A percentile compares a stretch with the other conserved stretches of the same genome.
These are phyloP conservation scores for Pleodorina starrii DNA, from an alignment of 139 green algal genomes.

Conservation along the genomic window DNA sequence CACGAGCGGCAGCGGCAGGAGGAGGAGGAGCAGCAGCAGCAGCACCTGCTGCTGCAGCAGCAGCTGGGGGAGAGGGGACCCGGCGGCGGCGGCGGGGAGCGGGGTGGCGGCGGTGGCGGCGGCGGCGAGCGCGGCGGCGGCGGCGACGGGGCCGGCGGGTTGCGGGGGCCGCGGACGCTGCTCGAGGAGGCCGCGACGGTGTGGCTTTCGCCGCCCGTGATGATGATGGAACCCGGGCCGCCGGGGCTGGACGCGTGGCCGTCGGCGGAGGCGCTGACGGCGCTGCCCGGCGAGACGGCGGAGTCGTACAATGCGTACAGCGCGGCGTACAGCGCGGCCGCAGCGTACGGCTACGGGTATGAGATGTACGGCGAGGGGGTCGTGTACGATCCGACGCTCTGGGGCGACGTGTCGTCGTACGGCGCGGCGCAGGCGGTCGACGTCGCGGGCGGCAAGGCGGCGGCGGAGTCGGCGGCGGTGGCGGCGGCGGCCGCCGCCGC, in stretches of 20 bases:
- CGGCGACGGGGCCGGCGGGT: neutral
- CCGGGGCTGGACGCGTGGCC: constrained; percentile 7
- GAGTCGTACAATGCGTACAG: constrained; percentile 23
- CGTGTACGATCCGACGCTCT: constrained; percentile 14
- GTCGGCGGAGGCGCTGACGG: neutral
- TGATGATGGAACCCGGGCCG: constrained; percentile 6
- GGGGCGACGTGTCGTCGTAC: constrained; percentile 1
- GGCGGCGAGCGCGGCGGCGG: neutral
- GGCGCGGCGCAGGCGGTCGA: neutral
- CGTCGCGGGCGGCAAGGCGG: neutral
- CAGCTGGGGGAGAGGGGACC: neutral
- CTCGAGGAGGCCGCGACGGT: constrained; percentile 2
- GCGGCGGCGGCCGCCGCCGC: constrained; percentile 21
- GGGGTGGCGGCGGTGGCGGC: neutral
- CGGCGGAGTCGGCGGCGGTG: neutral
- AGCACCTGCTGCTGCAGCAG: neutral
- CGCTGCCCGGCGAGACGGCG: constrained; percentile 17
- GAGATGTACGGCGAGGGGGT: constrained; percentile 33
- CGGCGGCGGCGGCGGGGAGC: neutral
- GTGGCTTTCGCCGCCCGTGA: constrained; percentile 29
- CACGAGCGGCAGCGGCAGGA: neutral
- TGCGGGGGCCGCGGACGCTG: neutral
- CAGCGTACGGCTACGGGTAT: constrained; percentile 25
- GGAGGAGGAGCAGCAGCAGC: neutral
- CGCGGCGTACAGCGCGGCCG: neutral